These are phyloP conservation scores for Triticum monococcum DNA, from an alignment of 176 grass and related monocot species.

Conservation along the genomic window DNA sequence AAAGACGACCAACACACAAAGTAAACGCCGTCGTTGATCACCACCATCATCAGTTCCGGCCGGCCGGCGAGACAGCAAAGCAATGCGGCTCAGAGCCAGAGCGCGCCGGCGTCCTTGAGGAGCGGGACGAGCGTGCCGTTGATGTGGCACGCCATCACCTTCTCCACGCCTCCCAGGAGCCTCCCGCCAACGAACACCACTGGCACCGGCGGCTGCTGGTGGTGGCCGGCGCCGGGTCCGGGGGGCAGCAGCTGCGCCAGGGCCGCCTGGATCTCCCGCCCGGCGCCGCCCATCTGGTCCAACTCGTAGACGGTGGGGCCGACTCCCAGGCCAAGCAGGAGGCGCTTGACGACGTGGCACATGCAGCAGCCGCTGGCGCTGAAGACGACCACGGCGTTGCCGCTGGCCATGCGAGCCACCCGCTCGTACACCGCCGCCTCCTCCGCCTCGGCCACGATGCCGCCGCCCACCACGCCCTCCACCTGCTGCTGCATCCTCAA, in stretches of 20 bases:
- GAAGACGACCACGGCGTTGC: conserved; percentile 94
- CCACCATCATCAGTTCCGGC: not conserved
- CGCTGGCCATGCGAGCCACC: conserved; percentile 70
- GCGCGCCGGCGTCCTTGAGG: conserved; percentile 96
- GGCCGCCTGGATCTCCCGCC: conserved; percentile 70
- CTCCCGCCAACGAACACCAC: conserved; percentile 87
- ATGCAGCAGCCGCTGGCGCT: conserved; percentile 93
- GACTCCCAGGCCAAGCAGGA: conserved; percentile 82
- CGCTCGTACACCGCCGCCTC: conserved; percentile 54
- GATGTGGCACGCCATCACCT: conserved; percentile 95
- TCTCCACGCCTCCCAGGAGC: conserved; percentile 89
- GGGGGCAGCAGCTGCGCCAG: conserved; percentile 55
- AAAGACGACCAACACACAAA: not conserved
- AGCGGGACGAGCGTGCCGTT: conserved; percentile 96
- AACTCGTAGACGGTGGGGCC: conserved; percentile 89
- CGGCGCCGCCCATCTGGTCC: conserved; percentile 52
- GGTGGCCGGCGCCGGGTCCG: not conserved
- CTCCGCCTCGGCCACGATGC: conserved; percentile 7
- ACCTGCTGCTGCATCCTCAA: conserved; percentile 45
- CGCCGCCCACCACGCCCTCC: conserved; percentile 1
- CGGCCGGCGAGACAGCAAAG: not conserved
- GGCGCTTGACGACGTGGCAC: conserved; percentile 93
- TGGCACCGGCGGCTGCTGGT: conserved; percentile 45
- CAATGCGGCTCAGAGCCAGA: conserved; percentile 69
- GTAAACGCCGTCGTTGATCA: not conserved